Evolutionary conservation across 768 basidiomycete species (phyloP).

Genomic region (Tricholomella constricta): DNA sequence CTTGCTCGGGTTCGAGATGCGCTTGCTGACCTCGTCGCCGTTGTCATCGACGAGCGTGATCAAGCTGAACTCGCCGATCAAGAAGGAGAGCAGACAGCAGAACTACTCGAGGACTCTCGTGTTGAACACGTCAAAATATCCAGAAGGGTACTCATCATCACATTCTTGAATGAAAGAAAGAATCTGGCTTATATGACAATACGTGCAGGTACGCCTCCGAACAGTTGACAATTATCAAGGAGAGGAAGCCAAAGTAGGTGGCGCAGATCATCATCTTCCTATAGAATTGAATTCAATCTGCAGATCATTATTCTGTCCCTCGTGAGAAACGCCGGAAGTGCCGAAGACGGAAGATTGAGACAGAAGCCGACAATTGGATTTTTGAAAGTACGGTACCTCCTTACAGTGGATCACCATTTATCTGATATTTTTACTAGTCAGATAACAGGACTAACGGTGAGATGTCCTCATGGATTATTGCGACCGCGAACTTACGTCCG

Average conservation of each 20-base stretch:
- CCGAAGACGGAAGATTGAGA: constrained; percentile 36
- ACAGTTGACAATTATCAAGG: constrained; percentile 84
- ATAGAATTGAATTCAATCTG: neutral
- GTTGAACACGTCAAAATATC: constrained; percentile 55
- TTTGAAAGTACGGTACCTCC: constrained; percentile 52
- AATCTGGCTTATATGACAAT: neutral
- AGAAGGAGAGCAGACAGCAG: constrained; percentile 41
- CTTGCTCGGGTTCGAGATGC: constrained; percentile 42
- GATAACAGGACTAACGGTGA: constrained; percentile 56
- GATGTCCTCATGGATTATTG: neutral
- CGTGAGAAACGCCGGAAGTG: constrained; percentile 64
- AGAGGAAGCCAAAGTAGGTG: constrained; percentile 58
- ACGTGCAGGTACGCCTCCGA: constrained; percentile 58
- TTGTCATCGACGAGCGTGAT: constrained; percentile 72
- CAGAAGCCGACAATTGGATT: constrained; percentile 61
- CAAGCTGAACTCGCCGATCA: constrained; percentile 57
- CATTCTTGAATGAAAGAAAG: neutral
- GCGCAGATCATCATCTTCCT: neutral
- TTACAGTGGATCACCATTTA: neutral
- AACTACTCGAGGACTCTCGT: constrained; percentile 14
- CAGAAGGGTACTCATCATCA: constrained; percentile 49
- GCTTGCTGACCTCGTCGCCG: constrained; percentile 48
- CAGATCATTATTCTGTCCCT: constrained; percentile 73
- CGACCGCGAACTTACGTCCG: neutral
- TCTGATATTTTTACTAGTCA: constrained; percentile 35